Percentiles rank a stretch among this genome's conserved stretches.
These are phyloP conservation scores for Galeopsis tetrahit DNA, from an alignment of 257 asterid species.

Conservation along the genomic window DNA sequence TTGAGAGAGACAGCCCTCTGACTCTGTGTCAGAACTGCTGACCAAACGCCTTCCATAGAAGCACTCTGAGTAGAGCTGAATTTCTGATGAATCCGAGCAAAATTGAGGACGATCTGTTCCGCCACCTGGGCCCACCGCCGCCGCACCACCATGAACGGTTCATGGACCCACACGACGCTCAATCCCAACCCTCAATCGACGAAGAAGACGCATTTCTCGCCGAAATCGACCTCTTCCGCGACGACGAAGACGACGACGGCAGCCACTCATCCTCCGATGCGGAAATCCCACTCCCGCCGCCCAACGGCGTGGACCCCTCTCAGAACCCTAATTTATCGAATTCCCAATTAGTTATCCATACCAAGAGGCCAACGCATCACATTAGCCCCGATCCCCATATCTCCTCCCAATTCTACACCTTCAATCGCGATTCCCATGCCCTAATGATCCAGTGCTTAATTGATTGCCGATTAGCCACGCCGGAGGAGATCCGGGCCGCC, in stretches of 20 bases:
- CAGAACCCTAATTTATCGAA: constrained; percentile 54
- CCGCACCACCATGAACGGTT: constrained; percentile 37
- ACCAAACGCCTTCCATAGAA: constrained; percentile 14
- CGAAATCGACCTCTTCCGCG: constrained; percentile 64
- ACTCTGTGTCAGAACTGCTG: neutral
- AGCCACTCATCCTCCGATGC: constrained; percentile 74
- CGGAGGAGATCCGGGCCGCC: constrained; percentile 80
- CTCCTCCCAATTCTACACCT: constrained; percentile 88
- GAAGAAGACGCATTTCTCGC: constrained; percentile 59
- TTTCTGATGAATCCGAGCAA: constrained; percentile 58
- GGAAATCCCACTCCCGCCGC: constrained; percentile 43
- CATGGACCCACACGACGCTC: neutral
- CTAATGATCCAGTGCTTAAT: constrained; percentile 71
- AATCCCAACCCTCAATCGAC: constrained; percentile 36
- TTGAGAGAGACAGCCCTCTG: neutral
- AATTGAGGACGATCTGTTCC: constrained; percentile 61
- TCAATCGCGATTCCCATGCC: constrained; percentile 77
- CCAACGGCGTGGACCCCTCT: constrained; percentile 28
- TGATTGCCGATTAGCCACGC: constrained; percentile 66
- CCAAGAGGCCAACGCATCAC: constrained; percentile 10
- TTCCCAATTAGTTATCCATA: constrained; percentile 11
- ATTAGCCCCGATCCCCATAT: constrained; percentile 73
- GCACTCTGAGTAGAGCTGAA: constrained; percentile 13
- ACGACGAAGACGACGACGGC: constrained; percentile 70
- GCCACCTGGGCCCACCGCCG: constrained; percentile 46